Base-by-base conservation (phyloP, 116 monocot genomes). In the Dioscorea cayenensis region DNA sequence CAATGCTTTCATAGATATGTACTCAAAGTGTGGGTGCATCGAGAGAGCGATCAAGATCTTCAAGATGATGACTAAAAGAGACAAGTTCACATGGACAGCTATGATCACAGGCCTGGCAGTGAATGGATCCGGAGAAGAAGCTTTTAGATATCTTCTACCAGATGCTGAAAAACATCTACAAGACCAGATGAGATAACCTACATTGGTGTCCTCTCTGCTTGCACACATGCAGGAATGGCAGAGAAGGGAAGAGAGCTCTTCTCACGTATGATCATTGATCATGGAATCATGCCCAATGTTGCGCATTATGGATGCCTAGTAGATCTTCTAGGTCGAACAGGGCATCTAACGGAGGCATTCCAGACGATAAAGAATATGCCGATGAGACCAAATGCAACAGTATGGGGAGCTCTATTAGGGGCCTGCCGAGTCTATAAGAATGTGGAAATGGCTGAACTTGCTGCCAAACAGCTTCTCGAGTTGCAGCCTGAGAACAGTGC, bases 271-370 rank as follows among this genome's bases (percentile, higher is more conserved):
- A 83, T 77, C 10, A 64, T 32, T 6, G 65, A 60, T 7, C 76
- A 93, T 65, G 81, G 82, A 7, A 82, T 93, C 20, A 59, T 59
- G 18, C 93, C 86, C 2, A 82, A 74, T 37, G 79, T 87, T 19
- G 67, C 77, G 37, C 97, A 97, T 70, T 97, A 97, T 51, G 86
- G 88, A 0, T 93, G 85, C 73, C 67, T 93, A 74, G 83, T 97
- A 13, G 92, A 92, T 79, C 86, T 97, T 51, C 78, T 93, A 4
- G 83, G 93, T 13, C 82, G 85, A 71, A 84, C 88, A 0, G 93
- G 97, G 38, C 87, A 72, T 25, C 67, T 97, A 11, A 66, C 82
- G 59, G 90, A 97, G 64, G 97, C 97, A 7, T 51, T 85, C 28
- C 81, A 87, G 65, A 82, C 86, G n/a, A 82, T 90, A 83, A 51